Base-by-base conservation (phyloP, 805 yeast genomes). In the Kuraishia hungarica region DNA sequence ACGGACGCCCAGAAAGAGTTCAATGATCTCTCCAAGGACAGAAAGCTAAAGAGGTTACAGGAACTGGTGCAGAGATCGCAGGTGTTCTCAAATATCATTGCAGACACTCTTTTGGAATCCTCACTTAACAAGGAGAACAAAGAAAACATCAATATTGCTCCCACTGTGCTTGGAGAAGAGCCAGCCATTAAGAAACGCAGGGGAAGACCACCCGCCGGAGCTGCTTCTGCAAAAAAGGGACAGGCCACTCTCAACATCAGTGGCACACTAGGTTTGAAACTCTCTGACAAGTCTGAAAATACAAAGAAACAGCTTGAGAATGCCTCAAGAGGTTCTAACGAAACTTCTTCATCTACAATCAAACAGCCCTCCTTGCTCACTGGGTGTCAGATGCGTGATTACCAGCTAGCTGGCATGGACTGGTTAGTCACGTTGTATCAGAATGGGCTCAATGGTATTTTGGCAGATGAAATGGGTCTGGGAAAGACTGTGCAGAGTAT, bases 401-500 rank as follows among this genome's bases (percentile, higher is more conserved):
- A 94, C 65, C 99, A 93, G 69, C 67, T 89, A 20, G 91, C 87
- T 55, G 99, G 98, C 1, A 77, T 93, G 55, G 91, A 89, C 59
- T 93, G 98, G 98, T 72, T 94, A 48, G 79, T 86, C 15, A 86
- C 97, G 0, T 71, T 93, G 24, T 94, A 87, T 67, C 96, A 92
- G 65, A 94, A 93, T 68, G 99, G 98, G 0, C 74, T 93, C 28
- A 93, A 93, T 67, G 99, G 98, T 1, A 92, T 94, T 39, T 72
- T 94, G 21, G 98, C 98, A 0, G 98, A 94, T 71, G 98, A 93
- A 68, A 93, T 93, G 99, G 98, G 98, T 0, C 73, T 93, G 24
- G 99, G 99, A 1, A 93, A 93, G 66, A 94, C 99, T 0, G 69
- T 93, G 7, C 97, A 94, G 67, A 86, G 94, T 49, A 89, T 93